phyloP scores from a whole-genome alignment of 1,284 basidiomycete species.

The Tilletiaria anomala region DNA sequence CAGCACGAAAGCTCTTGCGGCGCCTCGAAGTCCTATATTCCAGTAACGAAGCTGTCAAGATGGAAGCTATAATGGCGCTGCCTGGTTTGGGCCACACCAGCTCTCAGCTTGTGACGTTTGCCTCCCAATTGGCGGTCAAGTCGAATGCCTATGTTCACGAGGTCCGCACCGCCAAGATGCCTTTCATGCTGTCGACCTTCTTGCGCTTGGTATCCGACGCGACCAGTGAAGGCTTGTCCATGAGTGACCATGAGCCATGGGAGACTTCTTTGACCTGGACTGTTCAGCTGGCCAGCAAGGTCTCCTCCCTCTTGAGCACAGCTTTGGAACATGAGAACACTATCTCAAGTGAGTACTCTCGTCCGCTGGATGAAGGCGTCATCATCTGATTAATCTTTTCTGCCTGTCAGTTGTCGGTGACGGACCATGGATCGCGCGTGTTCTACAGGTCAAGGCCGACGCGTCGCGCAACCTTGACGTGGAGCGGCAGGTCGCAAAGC shows the following conservation, averaged over 20 bases:
- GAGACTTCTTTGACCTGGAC: slow-evolving; percentile 8
- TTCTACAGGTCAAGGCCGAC: slow-evolving; percentile 68
- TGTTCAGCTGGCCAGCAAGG: slow-evolving; percentile 7
- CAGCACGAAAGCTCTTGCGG: slow-evolving; percentile 29
- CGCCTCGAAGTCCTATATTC: slow-evolving; percentile 21
- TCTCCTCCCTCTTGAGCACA: slow-evolving; percentile 13
- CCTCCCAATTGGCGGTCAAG: slow-evolving; percentile 12
- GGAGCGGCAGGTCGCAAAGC: slow-evolving; percentile 66
- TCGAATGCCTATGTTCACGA: slow-evolving; percentile 14
- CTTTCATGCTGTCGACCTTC: slow-evolving; percentile 12
- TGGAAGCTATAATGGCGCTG: slow-evolving; percentile 18
- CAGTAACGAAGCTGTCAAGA: slow-evolving; percentile 26
- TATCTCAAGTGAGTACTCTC: slow-evolving; percentile 9
- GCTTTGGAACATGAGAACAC: slow-evolving; percentile 29
- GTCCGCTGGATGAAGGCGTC: too few species aligned
- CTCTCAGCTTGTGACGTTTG: slow-evolving; percentile 24
- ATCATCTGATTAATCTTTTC: slow-evolving; percentile 3
- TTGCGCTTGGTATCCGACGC: slow-evolving; percentile 14
- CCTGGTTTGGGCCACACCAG: slow-evolving; percentile 23
- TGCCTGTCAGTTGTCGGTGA: slow-evolving; percentile 12
- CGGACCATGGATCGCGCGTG: slow-evolving; percentile 68
- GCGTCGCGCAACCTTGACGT: slow-evolving; percentile 78
- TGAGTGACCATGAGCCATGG: slow-evolving; percentile 12
- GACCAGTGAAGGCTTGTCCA: slow-evolving; percentile 15
- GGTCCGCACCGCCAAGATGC: slow-evolving; percentile 13